Evolutionary conservation across 208 protist species (phyloP), one percentile per base, ranked within the genome.

Genomic region (Novymonas esmeraldas): DNA sequence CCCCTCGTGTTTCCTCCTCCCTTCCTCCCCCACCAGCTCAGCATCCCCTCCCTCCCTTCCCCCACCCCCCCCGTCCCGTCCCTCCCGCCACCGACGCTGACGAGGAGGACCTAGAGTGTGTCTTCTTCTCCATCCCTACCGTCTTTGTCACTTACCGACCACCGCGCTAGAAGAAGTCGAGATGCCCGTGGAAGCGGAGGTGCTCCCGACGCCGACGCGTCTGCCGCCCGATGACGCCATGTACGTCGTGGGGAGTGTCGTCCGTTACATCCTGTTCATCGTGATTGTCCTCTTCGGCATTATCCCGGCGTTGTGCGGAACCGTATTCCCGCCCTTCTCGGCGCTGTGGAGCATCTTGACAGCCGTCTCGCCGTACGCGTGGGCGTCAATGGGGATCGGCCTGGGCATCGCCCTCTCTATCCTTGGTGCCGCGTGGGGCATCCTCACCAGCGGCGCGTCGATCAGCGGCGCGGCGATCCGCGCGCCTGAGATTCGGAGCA

Each of bases 381-480:
- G 84, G 82, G 87, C 84, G 2, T 85, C 86, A 1, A 76, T 95
- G 59, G 92, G 92, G 60, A 90, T 90, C 58, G 86, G 77, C 34
- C 65, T 94, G 39, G 82, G 79, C 34, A 97, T 97, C 44, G 54
- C 88, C 5, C 62, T 97, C 39, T 96, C 90, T 42, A 95, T 97
- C 50, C 46, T 93, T 6, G 92, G 92, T 20, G 92, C 92, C 2
- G 85, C 83, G 44, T 97, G 92, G 90, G 92, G 92, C 33, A 97
- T 97, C 42, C 68, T 97, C 38, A 95, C 88, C 0, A 95, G 85
- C 50, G 92, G 88, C 7, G 80, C 92, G 3, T 94, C 89, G 7
- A 88, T 97, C 66, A 93, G 85, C 65, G 92, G 92, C 49, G 90
- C 90, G 0, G 89, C 90, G 14, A 95, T 95, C 67, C 87, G 89